A percentile compares a stretch with the other conserved stretches of the same genome.
phyloP scores from a whole-genome alignment of 1,284 basidiomycete genomes.

The Ceratobasidium sp. region DNA sequence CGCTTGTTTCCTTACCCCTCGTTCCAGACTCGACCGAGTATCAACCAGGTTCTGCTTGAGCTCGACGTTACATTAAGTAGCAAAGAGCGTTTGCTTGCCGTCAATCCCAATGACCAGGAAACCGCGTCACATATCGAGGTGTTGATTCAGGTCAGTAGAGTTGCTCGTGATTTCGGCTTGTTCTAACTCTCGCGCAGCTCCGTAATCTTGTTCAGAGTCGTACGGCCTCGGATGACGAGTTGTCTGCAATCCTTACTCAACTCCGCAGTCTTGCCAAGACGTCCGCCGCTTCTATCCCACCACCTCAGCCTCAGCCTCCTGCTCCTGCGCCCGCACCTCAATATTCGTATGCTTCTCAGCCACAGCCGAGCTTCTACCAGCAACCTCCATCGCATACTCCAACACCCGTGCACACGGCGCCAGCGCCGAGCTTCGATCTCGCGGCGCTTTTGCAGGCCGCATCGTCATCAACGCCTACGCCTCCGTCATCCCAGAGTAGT shows the following conservation, averaged over 20 bases:
- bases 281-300: slow-evolving; percentile 50
- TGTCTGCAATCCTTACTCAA: slow-evolving; percentile 79
- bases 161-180: background rate
- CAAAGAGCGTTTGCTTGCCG: slow-evolving; percentile 70
- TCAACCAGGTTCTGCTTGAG: slow-evolving; percentile 73
- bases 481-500: background rate
- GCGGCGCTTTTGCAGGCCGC: slow-evolving; percentile 26
- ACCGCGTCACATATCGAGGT: slow-evolving; percentile 67
- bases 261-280: slow-evolving; percentile 68
- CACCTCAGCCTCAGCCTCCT: slow-evolving; percentile 51
- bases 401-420: slow-evolving; percentile 3
- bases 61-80: slow-evolving; percentile 77
- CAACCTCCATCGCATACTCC: slow-evolving; percentile 29
- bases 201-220: slow-evolving; percentile 73
- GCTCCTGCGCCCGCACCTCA: slow-evolving; percentile 49
- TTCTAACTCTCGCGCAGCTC: slow-evolving; percentile 58
- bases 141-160: slow-evolving; percentile 69
- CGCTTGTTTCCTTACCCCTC: slow-evolving; percentile 55
- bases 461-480: slow-evolving; percentile 18
- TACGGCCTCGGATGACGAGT: slow-evolving; percentile 79
- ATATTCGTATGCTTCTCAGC: slow-evolving; percentile 50
- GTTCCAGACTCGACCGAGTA: slow-evolving; percentile 57
- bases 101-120: slow-evolving; percentile 69
- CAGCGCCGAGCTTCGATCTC: slow-evolving; percentile 43
- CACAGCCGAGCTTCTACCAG: slow-evolving; percentile 12